phyloP scores from a whole-genome alignment of 805 yeast genomes.

The Ogataea henricii region DNA sequence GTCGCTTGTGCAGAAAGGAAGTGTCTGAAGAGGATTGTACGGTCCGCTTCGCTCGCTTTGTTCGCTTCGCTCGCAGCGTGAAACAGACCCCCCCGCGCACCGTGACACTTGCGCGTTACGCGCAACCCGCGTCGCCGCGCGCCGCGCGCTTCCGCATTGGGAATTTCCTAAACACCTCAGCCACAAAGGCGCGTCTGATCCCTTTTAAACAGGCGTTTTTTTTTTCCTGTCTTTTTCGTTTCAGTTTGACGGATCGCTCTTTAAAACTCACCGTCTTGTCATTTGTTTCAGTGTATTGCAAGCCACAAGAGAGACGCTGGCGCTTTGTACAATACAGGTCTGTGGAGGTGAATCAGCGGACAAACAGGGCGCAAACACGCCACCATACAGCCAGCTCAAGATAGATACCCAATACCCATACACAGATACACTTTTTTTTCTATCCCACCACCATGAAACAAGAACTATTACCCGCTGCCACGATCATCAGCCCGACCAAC shows the following conservation, averaged over 20 bases:
- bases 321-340: slow-evolving; percentile 1
- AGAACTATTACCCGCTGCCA: slow-evolving; percentile 27
- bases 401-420: neutral
- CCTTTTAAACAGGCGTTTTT: slow-evolving; percentile 15
- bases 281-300: neutral
- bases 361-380: neutral
- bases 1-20: no score
- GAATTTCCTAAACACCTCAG: slow-evolving; percentile 3
- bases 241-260: slow-evolving; percentile 4
- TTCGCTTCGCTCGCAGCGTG: slow-evolving; percentile 1
- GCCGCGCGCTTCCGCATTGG: slow-evolving; percentile 12
- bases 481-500: slow-evolving; percentile 30
- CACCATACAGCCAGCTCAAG: no score
- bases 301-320: neutral
- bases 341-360: neutral
- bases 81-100: slow-evolving; percentile 19
- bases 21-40: no score
- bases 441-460: slow-evolving; percentile 19
- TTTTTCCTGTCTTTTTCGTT: slow-evolving; percentile 4
- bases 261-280: neutral
- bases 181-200: slow-evolving; percentile 8
- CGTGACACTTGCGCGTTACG: slow-evolving; percentile 13
- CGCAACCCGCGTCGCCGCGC: neutral
- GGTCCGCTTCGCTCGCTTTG: no score
- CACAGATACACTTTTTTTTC: no score